Conservation (phyloP, 2,329 filamentous ascomycete genomes). For the Pseudofabraea citricarpa region DNA sequence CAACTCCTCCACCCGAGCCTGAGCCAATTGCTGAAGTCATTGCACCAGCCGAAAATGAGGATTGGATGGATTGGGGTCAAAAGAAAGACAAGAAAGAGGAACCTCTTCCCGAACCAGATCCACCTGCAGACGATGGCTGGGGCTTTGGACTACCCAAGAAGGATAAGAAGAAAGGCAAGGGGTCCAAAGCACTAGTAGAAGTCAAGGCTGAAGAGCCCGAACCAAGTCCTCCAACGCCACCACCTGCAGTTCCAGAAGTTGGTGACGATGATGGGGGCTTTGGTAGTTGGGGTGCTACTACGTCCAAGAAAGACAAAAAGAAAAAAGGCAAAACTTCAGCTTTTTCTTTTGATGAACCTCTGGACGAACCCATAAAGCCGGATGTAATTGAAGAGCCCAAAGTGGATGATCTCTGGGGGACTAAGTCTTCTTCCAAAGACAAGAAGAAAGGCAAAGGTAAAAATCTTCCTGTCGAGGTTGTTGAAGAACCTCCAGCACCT, state of each 20-base stretch:
- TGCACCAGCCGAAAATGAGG: slow-evolving; percentile 19
- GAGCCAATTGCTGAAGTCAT: slow-evolving; percentile 18
- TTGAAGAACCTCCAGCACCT: slow-evolving; percentile 41
- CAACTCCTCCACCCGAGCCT: slow-evolving; percentile 13
- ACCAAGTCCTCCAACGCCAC: slow-evolving; percentile 16
- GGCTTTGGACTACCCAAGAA: slow-evolving; percentile 21
- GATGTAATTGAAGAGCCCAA: slow-evolving; percentile 45
- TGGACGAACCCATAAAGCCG: slow-evolving; percentile 33
- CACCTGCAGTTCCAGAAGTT: slow-evolving; percentile 26
- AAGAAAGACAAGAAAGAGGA: slow-evolving; percentile 12
- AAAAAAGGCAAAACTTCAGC: slow-evolving; percentile 19
- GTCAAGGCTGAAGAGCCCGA: slow-evolving; percentile 29
- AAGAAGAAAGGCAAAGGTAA: slow-evolving; percentile 50
- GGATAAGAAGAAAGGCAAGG: slow-evolving; percentile 21
- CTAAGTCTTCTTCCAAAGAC: slow-evolving; percentile 18
- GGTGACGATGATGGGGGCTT: slow-evolving; percentile 26
- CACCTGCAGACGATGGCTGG: slow-evolving; percentile 7
- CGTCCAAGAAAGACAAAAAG: slow-evolving; percentile 25
- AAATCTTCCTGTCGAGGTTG: slow-evolving; percentile 43
- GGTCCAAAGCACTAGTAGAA: slow-evolving; percentile 24
- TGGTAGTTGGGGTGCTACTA: slow-evolving; percentile 19
- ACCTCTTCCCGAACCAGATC: slow-evolving; percentile 4
- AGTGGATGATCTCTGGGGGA: slow-evolving; percentile 31
- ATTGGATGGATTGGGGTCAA: slow-evolving; percentile 11
- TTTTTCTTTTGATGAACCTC: slow-evolving; percentile 14